A percentile compares a stretch with the other conserved stretches of the same genome.
phyloP scores from a whole-genome alignment of 371 early-diverging fungal genomes.

The Homolaphlyctis polyrhiza region DNA sequence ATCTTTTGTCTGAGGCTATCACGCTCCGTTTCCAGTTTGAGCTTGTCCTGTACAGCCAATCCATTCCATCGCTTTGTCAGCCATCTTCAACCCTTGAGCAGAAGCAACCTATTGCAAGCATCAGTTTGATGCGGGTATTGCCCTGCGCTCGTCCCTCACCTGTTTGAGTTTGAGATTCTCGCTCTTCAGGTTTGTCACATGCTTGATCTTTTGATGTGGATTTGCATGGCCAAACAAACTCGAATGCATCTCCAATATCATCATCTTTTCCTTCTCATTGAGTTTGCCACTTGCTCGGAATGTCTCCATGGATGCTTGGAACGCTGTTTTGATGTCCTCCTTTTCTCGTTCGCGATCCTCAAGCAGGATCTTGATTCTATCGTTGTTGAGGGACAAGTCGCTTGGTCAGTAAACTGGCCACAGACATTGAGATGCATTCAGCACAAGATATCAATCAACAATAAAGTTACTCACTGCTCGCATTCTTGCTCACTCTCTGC shows the following conservation, averaged over 20 bases:
- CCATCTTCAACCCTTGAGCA: too few species aligned
- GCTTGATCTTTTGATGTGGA: slow-evolving; percentile 43
- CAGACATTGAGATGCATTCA: too few species aligned
- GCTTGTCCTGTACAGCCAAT: background rate
- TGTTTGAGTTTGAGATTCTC: slow-evolving; percentile 46
- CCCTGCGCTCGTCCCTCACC: slow-evolving; percentile 17
- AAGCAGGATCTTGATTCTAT: background rate
- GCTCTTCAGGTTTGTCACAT: slow-evolving; percentile 47
- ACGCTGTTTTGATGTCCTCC: slow-evolving; percentile 17
- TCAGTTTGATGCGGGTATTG: too few species aligned
- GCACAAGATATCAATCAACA: too few species aligned
- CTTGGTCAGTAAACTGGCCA: too few species aligned
- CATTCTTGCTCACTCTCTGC: background rate
- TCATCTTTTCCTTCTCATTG: slow-evolving; percentile 22
- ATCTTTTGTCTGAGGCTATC: background rate
- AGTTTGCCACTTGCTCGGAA: slow-evolving; percentile 18
- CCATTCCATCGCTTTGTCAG: too few species aligned
- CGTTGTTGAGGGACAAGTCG: too few species aligned
- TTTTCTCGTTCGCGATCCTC: slow-evolving; percentile 8
- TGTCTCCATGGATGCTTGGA: slow-evolving; percentile 17
- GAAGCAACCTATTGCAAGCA: background rate
- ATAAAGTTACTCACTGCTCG: too few species aligned
- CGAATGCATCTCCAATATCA: slow-evolving; percentile 26
- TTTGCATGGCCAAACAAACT: slow-evolving; percentile 41
- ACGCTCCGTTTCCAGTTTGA: background rate